Base-by-base conservation (phyloP, 2,329 filamentous ascomycete genomes). In the Leptodontidium sp. region DNA sequence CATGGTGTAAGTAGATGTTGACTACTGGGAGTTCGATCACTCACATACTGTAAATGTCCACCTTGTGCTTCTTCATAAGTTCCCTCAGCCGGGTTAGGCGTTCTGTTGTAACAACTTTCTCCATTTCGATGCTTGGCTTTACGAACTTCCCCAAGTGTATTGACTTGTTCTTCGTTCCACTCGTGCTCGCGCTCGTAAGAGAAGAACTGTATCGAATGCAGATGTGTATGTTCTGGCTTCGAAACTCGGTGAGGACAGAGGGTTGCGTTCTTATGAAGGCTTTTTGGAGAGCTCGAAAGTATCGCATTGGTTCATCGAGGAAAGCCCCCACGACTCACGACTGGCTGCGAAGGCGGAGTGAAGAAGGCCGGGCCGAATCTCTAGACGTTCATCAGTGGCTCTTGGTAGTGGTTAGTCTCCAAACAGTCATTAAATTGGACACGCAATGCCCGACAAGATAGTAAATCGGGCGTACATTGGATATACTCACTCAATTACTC, bases 31-130 rank as follows among this genome's bases (percentile, higher is more conserved):
- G 73, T 67, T 53, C 71, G 73, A 72, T 43, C 69, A 73, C 67
- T 75, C 67, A 79, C 84, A 80, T 90, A 98, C 95, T 91, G 84
- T 99, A 99, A 70, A 98, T 86, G 81, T 98, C 94, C 73, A 99
- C 86, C 73, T 93, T 91, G 77, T 91, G 87, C 81, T 94, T 87
- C 82, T 88, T 90, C 96, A 99, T 99, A 78, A 97, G 84, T 79
- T 90, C 85, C 78, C 96, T 88, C 77, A 99, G 86, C 81, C 88
- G 87, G 72, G 88, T 82, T 73, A 99, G 88, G 76, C 93, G 91
- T 71, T 88, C 85, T 66, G 90, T 89, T 45, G 94, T 98, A 81
- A 96, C 85, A 74, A 97, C 90, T 64, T 87, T 89, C 78, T 89
- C 91, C 92, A 96, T 97, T 43, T 82, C 78, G 77, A 79, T 72